A percentile compares a stretch with the other conserved stretches of the same genome.
Evolutionary conservation across 2,329 filamentous ascomycete species (phyloP).

Genomic region (Penicillium janthinellum): DNA sequence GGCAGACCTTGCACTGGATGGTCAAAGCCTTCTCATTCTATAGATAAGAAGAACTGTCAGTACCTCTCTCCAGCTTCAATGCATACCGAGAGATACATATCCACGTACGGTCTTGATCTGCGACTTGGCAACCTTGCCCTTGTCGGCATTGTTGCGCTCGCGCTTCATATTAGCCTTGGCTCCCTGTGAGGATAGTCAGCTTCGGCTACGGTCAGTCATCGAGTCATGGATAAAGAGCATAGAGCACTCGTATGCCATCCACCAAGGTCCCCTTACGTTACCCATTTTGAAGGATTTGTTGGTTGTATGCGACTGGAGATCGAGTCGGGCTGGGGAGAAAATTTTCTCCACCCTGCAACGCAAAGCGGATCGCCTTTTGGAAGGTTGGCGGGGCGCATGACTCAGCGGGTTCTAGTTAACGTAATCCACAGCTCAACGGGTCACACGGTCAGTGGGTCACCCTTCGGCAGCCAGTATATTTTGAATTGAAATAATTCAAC

Average conservation of each 20-base stretch:
- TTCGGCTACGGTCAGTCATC: background rate
- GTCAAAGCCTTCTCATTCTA: constrained; percentile 74
- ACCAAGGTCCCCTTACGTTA: constrained; percentile 25
- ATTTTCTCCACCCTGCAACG: constrained; percentile 8
- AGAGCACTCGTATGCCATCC: background rate
- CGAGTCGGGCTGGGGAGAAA: background rate
- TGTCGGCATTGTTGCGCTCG: constrained; percentile 66
- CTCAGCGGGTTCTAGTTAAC: background rate
- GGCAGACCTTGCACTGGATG: constrained; percentile 77
- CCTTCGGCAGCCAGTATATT: too few species aligned
- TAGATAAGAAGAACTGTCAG: background rate
- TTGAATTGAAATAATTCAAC: too few species aligned
- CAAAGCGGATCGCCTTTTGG: background rate
- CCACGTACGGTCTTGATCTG: constrained; percentile 67
- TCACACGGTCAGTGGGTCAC: too few species aligned
- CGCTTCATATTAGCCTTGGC: constrained; percentile 72
- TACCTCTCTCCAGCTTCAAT: background rate
- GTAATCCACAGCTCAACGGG: too few species aligned
- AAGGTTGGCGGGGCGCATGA: background rate
- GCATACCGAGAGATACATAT: background rate
- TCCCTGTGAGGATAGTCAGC: constrained; percentile 43
- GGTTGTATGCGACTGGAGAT: background rate
- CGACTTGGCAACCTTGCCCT: constrained; percentile 61
- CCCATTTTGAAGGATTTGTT: constrained; percentile 21
- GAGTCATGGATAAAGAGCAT: background rate